Conservation (phyloP, 495 filamentous ascomycete genomes). For the Lichina pygmaea region DNA sequence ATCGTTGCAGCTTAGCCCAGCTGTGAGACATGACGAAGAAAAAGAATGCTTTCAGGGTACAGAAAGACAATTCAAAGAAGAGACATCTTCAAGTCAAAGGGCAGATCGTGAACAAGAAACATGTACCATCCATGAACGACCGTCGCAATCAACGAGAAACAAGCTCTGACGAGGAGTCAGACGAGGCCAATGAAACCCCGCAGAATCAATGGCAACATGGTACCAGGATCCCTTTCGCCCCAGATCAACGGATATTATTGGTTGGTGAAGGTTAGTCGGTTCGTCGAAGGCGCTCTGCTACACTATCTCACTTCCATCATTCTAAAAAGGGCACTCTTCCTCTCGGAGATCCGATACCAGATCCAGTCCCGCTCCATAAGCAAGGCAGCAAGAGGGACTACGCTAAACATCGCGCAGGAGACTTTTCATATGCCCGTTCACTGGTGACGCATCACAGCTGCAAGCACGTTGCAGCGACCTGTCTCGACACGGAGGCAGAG, state of each 20-base stretch:
- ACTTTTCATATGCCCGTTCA: constrained; percentile 70
- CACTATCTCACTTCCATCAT: background rate
- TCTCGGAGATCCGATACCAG: background rate
- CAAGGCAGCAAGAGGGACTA: background rate
- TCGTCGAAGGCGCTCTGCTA: background rate
- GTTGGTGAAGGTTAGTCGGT: constrained; percentile 43
- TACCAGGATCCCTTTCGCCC: constrained; percentile 40
- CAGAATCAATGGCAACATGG: no score
- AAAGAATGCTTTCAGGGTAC: no score
- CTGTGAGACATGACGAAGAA: no score
- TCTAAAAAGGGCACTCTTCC: background rate
- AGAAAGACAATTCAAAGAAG: no score
- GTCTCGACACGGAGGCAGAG: constrained; percentile 25
- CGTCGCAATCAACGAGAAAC: no score
- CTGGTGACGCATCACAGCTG: constrained; percentile 46
- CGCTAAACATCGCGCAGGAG: constrained; percentile 16
- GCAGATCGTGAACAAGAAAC: no score
- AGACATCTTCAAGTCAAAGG: no score
- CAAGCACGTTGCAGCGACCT: constrained; percentile 33
- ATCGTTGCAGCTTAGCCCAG: no score
- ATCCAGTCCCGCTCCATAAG: background rate
- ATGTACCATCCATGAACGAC: no score
- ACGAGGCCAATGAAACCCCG: no score
- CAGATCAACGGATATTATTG: constrained; percentile 46
- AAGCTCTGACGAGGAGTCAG: no score